Conservation (phyloP, 495 filamentous ascomycete genomes). For the Hypoxylon crocopeplum region DNA sequence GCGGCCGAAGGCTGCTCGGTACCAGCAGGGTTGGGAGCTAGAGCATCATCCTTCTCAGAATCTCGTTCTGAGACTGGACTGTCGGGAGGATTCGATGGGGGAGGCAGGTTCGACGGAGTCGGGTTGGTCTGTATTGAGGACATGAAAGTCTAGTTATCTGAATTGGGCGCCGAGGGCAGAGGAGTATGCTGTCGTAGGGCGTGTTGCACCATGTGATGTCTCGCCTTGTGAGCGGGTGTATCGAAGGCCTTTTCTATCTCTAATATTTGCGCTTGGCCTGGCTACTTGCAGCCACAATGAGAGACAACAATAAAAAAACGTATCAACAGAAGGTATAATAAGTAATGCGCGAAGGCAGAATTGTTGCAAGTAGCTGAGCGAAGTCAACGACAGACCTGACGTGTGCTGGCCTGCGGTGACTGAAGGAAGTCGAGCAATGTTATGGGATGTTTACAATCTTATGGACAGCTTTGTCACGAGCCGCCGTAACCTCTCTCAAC, state of each 20-base stretch:
- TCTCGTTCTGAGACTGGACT: constrained; percentile 3
- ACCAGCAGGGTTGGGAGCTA: constrained; percentile 7
- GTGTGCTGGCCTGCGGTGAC: constrained; percentile 25
- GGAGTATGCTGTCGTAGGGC: neutral
- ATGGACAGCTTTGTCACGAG: constrained; percentile 13
- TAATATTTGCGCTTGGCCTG: neutral
- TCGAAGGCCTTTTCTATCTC: neutral
- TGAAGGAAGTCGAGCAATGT: neutral
- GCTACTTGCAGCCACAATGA: constrained; percentile 6
- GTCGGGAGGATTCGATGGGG: constrained; percentile 16
- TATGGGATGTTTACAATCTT: constrained; percentile 8
- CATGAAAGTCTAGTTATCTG: constrained; percentile 33
- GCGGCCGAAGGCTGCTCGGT: constrained; percentile 19
- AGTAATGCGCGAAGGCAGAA: neutral
- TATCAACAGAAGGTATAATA: neutral
- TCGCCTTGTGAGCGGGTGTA: neutral
- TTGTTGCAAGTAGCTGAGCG: no score
- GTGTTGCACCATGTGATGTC: neutral
- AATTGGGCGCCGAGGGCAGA: neutral
- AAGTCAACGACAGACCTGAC: neutral
- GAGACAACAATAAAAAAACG: neutral
- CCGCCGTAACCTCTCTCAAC: constrained; percentile 4
- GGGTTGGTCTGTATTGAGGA: constrained; percentile 30
- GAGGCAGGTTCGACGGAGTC: constrained; percentile 15
- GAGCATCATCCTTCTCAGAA: constrained; percentile 17